Percentiles rank a stretch among this genome's conserved stretches.
phyloP scores from a whole-genome alignment of 2,329 filamentous ascomycete genomes.

The Xylariomycetidae sp. region DNA sequence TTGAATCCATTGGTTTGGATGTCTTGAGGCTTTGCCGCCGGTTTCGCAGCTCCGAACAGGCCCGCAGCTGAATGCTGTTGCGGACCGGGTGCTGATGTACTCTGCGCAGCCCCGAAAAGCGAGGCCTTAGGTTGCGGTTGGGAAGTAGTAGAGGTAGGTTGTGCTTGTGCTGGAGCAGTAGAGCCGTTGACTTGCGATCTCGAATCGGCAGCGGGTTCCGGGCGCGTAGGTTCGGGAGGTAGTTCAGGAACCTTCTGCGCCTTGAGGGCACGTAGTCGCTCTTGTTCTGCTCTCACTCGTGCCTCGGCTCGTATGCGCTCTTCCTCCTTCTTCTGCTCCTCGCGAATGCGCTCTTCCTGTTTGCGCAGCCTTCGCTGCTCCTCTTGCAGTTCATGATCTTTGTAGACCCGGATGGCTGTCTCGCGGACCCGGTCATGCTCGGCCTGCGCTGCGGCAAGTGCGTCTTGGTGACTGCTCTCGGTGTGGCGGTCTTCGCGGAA shows the following conservation, averaged over 20 bases:
- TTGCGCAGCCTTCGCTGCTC: conserved; percentile 27
- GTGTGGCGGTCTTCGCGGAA: conserved; percentile 58
- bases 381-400: conserved; percentile 40
- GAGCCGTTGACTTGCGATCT: no score
- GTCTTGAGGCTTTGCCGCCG: conserved; percentile 6
- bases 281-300: conserved; percentile 39
- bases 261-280: conserved; percentile 40
- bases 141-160: no score
- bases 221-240: conserved; percentile 23
- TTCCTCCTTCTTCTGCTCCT: conserved; percentile 39
- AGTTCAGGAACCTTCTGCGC: conserved; percentile 39
- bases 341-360: conserved; percentile 33
- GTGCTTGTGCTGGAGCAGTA: conserved; percentile 1
- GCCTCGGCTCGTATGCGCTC: conserved; percentile 40
- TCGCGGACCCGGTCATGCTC: conserved; percentile 61
- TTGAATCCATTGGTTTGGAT: conserved; percentile 15
- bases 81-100: background rate
- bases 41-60: background rate
- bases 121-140: no score
- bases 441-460: conserved; percentile 57
- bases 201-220: no score
- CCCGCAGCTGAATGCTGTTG: background rate
- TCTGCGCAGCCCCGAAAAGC: background rate
- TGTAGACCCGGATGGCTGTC: conserved; percentile 41
- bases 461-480: conserved; percentile 57